Base-by-base conservation (phyloP, 1,284 basidiomycete species). In the Amylostereum areolatum region DNA sequence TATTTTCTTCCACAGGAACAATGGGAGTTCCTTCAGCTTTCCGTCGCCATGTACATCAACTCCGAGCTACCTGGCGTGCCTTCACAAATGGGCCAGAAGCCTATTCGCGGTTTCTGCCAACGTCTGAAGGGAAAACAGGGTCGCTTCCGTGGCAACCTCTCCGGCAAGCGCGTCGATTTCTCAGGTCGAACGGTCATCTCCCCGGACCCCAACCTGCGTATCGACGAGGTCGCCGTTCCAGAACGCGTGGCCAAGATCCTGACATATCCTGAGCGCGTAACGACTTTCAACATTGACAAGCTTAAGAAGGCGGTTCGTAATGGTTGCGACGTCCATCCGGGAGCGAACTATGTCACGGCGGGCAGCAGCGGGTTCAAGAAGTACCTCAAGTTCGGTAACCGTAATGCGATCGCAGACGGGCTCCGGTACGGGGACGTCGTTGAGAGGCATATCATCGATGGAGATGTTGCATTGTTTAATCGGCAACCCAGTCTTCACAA, bases 141-240 rank as follows among this genome's bases (percentile, higher is more conserved):
- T 61, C 93, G 97, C 50, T 99, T 99, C 73, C 83, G 97, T 66
- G 97, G 97, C 30, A 99, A 99, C 65, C 76, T 99, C 18, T 98
- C 95, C 0, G 97, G 97, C 54, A 99, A 99, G 69, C 92, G 97
- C 69, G 97, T 99, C 59, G 97, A 99, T 67, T 99, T 99, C 64
- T 98, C 95, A 1, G 97, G 88, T 12, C 88, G 97, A 61, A 99
- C 97, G 4, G 97, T 99, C 68, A 99, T 99, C 62, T 96, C 93
- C 2, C 97, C 97, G 0, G 97, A 99, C 66, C 97, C 97, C 8
- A 99, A 99, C 66, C 73, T 99, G 54, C 87, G 92, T 46, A 98
- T 99, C 62, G 96, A 99, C 66, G 94, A 97, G 69, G 93, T 97
- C 12, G 97, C 97, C 18, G 92, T 99, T 1, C 97, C 97, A 0